Percentiles rank a stretch among this genome's conserved stretches.
phyloP scores from a whole-genome alignment of 176 grass and related monocot genomes.

The Rhipidocladum racemiflorum region DNA sequence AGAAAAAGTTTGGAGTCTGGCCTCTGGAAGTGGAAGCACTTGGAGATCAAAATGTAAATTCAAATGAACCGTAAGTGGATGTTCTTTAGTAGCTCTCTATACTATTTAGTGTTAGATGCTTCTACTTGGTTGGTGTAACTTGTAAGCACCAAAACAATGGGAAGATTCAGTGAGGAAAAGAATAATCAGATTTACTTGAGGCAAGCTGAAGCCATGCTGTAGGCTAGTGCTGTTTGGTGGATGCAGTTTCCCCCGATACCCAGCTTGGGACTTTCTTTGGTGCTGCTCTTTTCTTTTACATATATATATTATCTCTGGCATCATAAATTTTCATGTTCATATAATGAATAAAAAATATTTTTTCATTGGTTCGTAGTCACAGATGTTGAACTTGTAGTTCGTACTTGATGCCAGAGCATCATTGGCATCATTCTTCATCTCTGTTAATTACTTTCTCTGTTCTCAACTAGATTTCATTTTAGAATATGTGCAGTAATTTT shows the following conservation, averaged over 20 bases:
- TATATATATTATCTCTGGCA: no score
- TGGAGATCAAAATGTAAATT: background rate
- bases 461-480: no score
- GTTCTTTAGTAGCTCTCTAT: background rate
- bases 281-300: no score
- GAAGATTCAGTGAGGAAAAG: background rate
- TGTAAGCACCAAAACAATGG: slow-evolving; percentile 3
- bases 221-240: background rate
- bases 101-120: background rate
- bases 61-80: background rate
- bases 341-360: no score
- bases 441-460: background rate
- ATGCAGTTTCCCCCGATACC: slow-evolving; percentile 7
- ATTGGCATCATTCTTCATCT: background rate
- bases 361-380: no score
- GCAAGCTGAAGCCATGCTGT: background rate
- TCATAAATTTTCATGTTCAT: no score
- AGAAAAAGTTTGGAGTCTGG: background rate
- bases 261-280: no score
- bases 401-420: background rate
- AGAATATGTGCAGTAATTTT: no score
- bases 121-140: slow-evolving; percentile 1
- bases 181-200: background rate
- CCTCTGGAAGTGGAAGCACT: background rate
- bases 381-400: no score